A percentile compares a stretch with the other conserved stretches of the same genome.
Evolutionary conservation across 208 protist genomes (phyloP).

Genomic region (Angomonas deanei): DNA sequence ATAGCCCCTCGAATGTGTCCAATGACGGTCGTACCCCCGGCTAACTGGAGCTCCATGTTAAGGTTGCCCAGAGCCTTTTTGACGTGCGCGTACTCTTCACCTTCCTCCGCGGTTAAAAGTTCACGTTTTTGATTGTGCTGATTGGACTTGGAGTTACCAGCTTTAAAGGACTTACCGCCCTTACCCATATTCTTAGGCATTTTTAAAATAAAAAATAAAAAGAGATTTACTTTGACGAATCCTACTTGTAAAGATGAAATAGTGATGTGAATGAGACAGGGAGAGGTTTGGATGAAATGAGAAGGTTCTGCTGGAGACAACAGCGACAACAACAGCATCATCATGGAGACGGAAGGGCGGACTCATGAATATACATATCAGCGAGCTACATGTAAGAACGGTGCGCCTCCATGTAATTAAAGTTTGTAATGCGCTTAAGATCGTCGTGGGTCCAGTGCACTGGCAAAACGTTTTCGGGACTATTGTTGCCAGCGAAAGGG

Average conservation of each 20-base stretch:
- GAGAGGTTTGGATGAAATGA: no score
- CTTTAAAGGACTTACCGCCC: constrained; percentile 96
- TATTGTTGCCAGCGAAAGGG: background rate
- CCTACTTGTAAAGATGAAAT: background rate
- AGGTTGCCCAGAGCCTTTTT: constrained; percentile 96
- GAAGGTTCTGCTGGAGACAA: no score
- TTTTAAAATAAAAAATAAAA: constrained; percentile 22
- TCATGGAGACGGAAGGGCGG: no score
- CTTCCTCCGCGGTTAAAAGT: constrained; percentile 94
- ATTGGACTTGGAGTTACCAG: constrained; percentile 90
- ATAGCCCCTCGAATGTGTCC: constrained; percentile 79
- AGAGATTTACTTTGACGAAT: background rate
- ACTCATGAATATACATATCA: background rate
- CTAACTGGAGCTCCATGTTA: constrained; percentile 91
- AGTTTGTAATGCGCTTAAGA: constrained; percentile 22
- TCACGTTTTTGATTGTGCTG: constrained; percentile 96
- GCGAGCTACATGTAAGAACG: background rate
- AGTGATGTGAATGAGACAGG: no score
- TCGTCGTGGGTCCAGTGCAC: constrained; percentile 67
- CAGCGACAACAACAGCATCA: background rate
- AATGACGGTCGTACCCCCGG: constrained; percentile 68
- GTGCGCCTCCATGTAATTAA: constrained; percentile 30
- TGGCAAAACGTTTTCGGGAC: background rate
- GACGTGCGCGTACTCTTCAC: constrained; percentile 98
- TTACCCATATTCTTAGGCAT: constrained; percentile 94